A percentile compares a stretch with the other conserved stretches of the same genome.
Conservation (phyloP, 768 basidiomycete genomes). For the Collybia nuda region DNA sequence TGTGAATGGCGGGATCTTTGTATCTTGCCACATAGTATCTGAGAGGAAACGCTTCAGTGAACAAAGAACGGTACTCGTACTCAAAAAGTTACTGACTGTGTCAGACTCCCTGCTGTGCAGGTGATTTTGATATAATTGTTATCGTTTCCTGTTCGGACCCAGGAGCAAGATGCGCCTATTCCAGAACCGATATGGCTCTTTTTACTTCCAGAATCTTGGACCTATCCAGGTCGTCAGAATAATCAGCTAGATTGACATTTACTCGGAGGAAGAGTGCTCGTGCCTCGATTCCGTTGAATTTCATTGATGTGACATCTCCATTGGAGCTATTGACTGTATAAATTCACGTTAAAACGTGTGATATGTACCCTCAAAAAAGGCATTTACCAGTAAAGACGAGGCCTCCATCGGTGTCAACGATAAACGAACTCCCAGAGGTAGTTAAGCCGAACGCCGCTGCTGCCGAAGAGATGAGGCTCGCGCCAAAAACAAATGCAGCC, state of each 20-base stretch:
- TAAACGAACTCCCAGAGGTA: slow-evolving; percentile 26
- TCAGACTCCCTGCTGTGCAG: slow-evolving; percentile 31
- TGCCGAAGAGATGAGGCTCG: background rate
- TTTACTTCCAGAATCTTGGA: too few species aligned
- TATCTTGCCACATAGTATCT: slow-evolving; percentile 35
- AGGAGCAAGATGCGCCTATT: too few species aligned
- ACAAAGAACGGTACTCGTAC: background rate
- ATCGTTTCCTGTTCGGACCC: too few species aligned
- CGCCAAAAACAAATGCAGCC: too few species aligned
- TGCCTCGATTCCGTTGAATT: slow-evolving; percentile 12
- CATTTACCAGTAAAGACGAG: slow-evolving; percentile 32
- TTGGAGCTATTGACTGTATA: slow-evolving; percentile 24
- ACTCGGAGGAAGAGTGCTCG: too few species aligned
- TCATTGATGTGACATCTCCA: slow-evolving; percentile 35
- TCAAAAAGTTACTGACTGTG: slow-evolving; percentile 19
- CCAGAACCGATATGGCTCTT: too few species aligned
- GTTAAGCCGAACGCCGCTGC: slow-evolving; percentile 26
- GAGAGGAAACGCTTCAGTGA: background rate
- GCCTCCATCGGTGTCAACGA: slow-evolving; percentile 30
- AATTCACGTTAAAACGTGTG: too few species aligned
- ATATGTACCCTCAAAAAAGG: background rate
- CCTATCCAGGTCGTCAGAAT: too few species aligned
- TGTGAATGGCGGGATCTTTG: slow-evolving; percentile 35
- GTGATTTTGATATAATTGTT: slow-evolving; percentile 38
- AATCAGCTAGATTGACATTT: too few species aligned